Evolutionary conservation across 2,329 filamentous ascomycete genomes (phyloP), one percentile per base, ranked within the genome.

Genomic region (Claviceps africana): DNA sequence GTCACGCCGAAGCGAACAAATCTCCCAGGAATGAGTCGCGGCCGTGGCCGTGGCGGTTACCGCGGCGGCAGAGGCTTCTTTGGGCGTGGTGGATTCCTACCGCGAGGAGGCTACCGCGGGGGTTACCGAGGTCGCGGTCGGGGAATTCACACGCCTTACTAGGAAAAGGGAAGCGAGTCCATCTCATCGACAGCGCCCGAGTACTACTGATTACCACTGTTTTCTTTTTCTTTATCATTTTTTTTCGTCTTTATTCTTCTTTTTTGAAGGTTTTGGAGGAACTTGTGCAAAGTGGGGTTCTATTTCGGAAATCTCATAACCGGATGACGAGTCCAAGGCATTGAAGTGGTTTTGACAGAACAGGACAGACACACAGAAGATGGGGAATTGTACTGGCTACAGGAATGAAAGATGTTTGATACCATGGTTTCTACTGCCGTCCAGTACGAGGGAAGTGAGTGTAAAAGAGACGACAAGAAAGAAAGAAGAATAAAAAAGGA

Each of bases 1-100:
- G 93, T 97, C 65, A 73, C 72, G 9, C 91, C 93, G 35, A 98
- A 98, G 75, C 86, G 93, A 56, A 98, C 93, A 60, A 98, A 98
- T 66, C 75, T 98, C 51, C 93, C 93, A 1, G 93, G 93, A 55
- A 91, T 98, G 88, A 85, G 80, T 60, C 82, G 91, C 57, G 88
- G 89, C 30, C 76, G 87, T 50, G 82, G 82, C 37, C 75, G 78
- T 30, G 78, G 79, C 53, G 73, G 72, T 11, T 71, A 70, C 59
- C 69, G 75, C 15, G 70, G 75, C 40, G 72, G 77, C 49, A 70
- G 78, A 58, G 73, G 78, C 50, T 71, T 73, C 52, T 68, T 68
- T 53, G 74, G 78, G 9, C 70, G 79, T 46, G 79, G 80, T 45
- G 77, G 75, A 40, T 78, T 63, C 43, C 71, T 72, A 50, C 72